Base-by-base conservation (phyloP, 2,329 filamentous ascomycete genomes). In the Dactylellina leptospora region DNA sequence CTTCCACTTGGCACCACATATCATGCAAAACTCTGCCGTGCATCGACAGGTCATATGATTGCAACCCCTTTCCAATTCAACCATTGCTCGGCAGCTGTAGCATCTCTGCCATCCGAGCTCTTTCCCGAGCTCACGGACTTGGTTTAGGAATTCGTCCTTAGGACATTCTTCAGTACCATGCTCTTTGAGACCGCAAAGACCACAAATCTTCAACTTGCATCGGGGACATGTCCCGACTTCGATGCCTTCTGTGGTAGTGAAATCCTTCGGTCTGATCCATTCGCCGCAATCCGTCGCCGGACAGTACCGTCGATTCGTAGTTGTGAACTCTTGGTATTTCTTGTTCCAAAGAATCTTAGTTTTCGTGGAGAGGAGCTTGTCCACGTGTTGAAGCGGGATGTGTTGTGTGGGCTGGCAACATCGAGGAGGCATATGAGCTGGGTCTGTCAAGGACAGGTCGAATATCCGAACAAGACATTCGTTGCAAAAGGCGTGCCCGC, bases 401-500 rank as follows among this genome's bases (percentile, higher is more conserved):
- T 86, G 85, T 10, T 91, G 86, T 18, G 84, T 77, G 20, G 60
- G 60, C 2, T 86, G 89, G 80, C 92, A 96, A 80, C 92, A 96
- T 78, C 84, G 86, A 0, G 92, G 92, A 16, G 92, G 91, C 91
- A 96, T 96, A 75, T 91, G 88, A 71, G 87, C 85, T 0, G 90
- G 87, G 78, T 96, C 90, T 42, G 84, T 88, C 73, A 93, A 83
- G 9, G 91, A 95, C 72, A 91, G 83, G 59, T 84, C 86, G 80
- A 96, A 96, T 64, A 87, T 84, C 53, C 87, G 86, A 79, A 87
- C 89, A 40, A 96, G 82, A 79, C 92, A 96, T 5, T 84, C 79
- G 74, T 90, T 84, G 79, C 92, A 96, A 89, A 93, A 92, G 73
- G 87, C 86, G 79, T 96, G 92, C 1, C 87, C 87, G 78, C 92